Evolutionary conservation across 306 rosid species (phyloP).

Genomic region (Aeschynomene evenia): DNA sequence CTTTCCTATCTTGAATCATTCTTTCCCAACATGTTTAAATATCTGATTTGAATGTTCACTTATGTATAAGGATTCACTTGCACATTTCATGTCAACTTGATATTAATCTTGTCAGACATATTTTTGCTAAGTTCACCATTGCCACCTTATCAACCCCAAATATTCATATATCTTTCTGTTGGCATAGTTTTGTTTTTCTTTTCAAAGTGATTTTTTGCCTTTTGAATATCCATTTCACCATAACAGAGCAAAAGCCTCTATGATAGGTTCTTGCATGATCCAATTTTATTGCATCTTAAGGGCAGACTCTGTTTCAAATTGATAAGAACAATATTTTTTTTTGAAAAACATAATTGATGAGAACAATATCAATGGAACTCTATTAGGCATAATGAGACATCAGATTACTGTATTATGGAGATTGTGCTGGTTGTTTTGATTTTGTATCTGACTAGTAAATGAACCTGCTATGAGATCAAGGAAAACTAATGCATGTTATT

Average conservation of each 20-base stretch:
- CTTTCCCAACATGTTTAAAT: not conserved
- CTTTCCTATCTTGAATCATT: not conserved
- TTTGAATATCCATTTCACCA: too few species aligned
- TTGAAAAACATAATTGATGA: too few species aligned
- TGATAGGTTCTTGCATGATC: not conserved
- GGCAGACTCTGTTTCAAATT: not conserved
- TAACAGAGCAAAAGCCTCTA: not conserved
- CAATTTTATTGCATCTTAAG: not conserved
- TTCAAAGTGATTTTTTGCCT: not conserved
- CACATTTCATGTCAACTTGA: too few species aligned
- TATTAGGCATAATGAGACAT: too few species aligned
- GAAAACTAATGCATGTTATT: too few species aligned
- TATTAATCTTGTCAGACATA: too few species aligned
- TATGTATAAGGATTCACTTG: constrained; percentile 62
- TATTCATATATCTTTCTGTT: not conserved
- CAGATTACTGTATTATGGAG: too few species aligned
- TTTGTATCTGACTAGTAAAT: too few species aligned
- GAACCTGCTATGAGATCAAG: too few species aligned
- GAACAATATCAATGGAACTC: too few species aligned
- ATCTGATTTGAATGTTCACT: constrained; percentile 13
- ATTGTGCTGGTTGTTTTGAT: too few species aligned
- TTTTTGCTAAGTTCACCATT: not conserved
- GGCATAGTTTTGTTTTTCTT: not conserved
- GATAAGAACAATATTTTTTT: too few species aligned
- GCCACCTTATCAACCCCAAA: not conserved